A percentile compares a stretch with the other conserved stretches of the same genome.
Evolutionary conservation across 345 rosid species (phyloP).

Genomic region (Pugionium dolabratum): DNA sequence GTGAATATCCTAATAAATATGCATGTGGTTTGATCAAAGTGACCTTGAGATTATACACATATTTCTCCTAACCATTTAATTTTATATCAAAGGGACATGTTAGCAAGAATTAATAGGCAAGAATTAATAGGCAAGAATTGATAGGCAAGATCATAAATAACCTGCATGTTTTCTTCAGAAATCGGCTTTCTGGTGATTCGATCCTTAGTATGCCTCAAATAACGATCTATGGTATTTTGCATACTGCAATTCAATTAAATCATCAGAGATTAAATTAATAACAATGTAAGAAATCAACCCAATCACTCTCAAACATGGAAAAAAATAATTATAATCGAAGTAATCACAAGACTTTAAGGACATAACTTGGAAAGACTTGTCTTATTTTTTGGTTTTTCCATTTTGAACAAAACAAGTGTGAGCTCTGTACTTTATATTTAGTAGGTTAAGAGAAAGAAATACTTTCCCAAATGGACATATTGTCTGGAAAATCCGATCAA

Average conservation of each 20-base stretch:
- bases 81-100: not conserved
- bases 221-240: slow-evolving; percentile 54
- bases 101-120: not conserved
- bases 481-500: slow-evolving; percentile 38
- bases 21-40: not conserved
- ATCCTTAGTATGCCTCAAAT: slow-evolving; percentile 51
- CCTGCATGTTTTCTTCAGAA: slow-evolving; percentile 55
- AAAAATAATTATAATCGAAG: slow-evolving; percentile 3
- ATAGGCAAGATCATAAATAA: slow-evolving; percentile 20
- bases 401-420: slow-evolving; percentile 27
- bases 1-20: slow-evolving; percentile 14
- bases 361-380: slow-evolving; percentile 1
- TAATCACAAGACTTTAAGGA: slow-evolving; percentile 1
- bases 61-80: not conserved
- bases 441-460: slow-evolving; percentile 29
- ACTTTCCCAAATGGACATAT: slow-evolving; percentile 1
- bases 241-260: slow-evolving; percentile 40
- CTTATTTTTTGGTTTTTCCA: not conserved
- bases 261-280: slow-evolving; percentile 14
- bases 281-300: slow-evolving; percentile 14
- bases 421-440: slow-evolving; percentile 17
- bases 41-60: not conserved
- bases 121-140: slow-evolving; percentile 3
- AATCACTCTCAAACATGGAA: not conserved
- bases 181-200: slow-evolving; percentile 41